Evolutionary conservation across 2,329 filamentous ascomycete species (phyloP).

Genomic region (Fusarium sp.): DNA sequence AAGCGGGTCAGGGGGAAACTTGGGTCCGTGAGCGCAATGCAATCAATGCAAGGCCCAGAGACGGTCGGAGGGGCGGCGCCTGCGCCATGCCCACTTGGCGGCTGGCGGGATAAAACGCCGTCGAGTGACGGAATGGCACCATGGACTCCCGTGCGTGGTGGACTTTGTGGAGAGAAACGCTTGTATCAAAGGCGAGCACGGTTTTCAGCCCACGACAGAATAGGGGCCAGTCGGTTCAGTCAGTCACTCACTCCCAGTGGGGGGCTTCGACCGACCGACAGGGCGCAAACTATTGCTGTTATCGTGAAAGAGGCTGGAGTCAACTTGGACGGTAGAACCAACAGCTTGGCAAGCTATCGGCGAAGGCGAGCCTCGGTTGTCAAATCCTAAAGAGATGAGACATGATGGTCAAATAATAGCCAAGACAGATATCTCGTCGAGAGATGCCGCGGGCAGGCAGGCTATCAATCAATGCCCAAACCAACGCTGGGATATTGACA

Average conservation of each 20-base stretch:
- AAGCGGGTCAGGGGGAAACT: neutral
- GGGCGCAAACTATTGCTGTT: neutral
- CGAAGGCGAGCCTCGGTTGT: neutral
- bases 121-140: conserved; percentile 30
- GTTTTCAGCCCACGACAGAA: conserved; percentile 30
- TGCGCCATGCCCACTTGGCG: conserved; percentile 35
- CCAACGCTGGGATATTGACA: neutral
- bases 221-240: conserved; percentile 11
- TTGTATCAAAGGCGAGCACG: conserved; percentile 25
- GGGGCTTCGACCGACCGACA: neutral
- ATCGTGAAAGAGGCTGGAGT: conserved; percentile 3
- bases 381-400: neutral
- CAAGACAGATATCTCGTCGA: neutral
- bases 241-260: neutral
- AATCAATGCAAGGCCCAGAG: conserved; percentile 8
- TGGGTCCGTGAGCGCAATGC: conserved; percentile 3
- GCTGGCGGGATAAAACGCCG: conserved; percentile 34
- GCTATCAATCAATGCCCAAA: neutral
- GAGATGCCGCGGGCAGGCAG: neutral
- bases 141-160: conserved; percentile 29
- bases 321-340: neutral
- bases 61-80: conserved; percentile 22
- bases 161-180: conserved; percentile 22
- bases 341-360: conserved; percentile 1
- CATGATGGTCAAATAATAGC: neutral